Base-by-base conservation (phyloP, 2,329 filamentous ascomycete genomes). In the Lecanoromycetidae sp. region DNA sequence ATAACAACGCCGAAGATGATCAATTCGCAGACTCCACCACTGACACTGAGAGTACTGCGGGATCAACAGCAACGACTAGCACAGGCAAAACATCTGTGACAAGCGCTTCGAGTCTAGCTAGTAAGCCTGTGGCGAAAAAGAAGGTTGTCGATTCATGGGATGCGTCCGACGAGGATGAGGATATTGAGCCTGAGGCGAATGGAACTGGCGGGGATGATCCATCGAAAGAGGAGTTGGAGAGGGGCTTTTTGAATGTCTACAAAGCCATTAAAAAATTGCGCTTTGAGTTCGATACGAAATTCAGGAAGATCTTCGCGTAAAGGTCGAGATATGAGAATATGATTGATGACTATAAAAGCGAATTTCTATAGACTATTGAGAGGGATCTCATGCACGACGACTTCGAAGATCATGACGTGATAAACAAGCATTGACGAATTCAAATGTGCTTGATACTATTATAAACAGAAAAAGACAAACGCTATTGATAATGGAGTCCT, bases 271-370 rank as follows among this genome's bases (percentile, higher is more conserved):
- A 43, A 23, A 51, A 54, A 47, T 54, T 66, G 15, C 54, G 57
- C 48, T 37, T 5, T 4, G 60, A 62, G 40, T 66, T 65, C 44
- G 55, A 65, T 41, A 44, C 30, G 26, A 64, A 64, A 37, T 65
- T 66, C 54, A 55, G 49, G 29, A 56, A 54, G 10, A 63, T 61
- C 44, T 63, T 57, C 52, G 60, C 61, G 5, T 63, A 22, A 43
- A 25, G n/a, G n/a, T n/a, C 15, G 43, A 32, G 5, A 43, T 30
- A 8, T 27, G n/a, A 20, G 13, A 7, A 43, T 34, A n/a, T 9
- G 33, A 19, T 13, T 23, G 15, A 9, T 20, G 27, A 13, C 10
- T n/a, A 8, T n/a, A 26, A 34, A 40, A 13, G 13, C n/a, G 26
- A 34, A 25, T 13, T 39, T 32, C 26, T 12, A 33, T 39, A 46